These are phyloP conservation scores for Salix brachista DNA, from an alignment of 345 rosid genomes.

Conservation along the genomic window DNA sequence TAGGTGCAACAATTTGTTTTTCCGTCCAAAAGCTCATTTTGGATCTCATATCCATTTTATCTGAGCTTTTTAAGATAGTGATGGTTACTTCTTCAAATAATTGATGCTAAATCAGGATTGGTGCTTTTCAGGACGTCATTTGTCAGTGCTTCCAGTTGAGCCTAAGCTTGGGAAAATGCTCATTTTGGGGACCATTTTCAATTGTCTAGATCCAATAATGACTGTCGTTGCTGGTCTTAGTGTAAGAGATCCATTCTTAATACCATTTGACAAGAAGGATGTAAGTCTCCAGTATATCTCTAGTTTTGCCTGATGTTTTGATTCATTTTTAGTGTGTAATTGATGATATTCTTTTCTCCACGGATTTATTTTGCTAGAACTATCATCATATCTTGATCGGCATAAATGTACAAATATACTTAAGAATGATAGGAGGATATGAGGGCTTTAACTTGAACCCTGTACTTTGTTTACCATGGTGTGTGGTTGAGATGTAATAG, in stretches of 20 bases:
- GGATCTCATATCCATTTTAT: not conserved
- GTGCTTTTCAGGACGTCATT: conserved; percentile 55
- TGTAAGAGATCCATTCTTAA: conserved; percentile 91
- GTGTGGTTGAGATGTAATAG: too few species aligned
- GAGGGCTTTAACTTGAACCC: too few species aligned
- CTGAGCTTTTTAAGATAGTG: not conserved
- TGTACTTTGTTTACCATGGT: too few species aligned
- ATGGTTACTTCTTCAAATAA: not conserved
- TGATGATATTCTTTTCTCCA: too few species aligned
- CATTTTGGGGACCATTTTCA: conserved; percentile 76
- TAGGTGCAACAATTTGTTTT: conserved; percentile 42
- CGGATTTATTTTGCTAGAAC: too few species aligned
- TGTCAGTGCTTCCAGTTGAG: conserved; percentile 94
- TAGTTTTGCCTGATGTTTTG: too few species aligned
- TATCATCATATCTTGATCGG: too few species aligned
- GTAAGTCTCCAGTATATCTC: conserved; percentile 37
- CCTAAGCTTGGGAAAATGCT: conserved; percentile 99
- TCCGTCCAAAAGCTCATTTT: not conserved
- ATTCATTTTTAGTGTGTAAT: too few species aligned
- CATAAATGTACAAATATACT: too few species aligned
- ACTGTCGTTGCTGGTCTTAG: conserved; percentile 98
- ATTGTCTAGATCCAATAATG: conserved; percentile 87
- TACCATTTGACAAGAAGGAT: conserved; percentile 95
- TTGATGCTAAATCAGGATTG: conserved; percentile 15
- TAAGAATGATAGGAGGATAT: too few species aligned